Evolutionary conservation across 441 rosid genomes (phyloP).

Genomic region (Gossypium davidsonii): DNA sequence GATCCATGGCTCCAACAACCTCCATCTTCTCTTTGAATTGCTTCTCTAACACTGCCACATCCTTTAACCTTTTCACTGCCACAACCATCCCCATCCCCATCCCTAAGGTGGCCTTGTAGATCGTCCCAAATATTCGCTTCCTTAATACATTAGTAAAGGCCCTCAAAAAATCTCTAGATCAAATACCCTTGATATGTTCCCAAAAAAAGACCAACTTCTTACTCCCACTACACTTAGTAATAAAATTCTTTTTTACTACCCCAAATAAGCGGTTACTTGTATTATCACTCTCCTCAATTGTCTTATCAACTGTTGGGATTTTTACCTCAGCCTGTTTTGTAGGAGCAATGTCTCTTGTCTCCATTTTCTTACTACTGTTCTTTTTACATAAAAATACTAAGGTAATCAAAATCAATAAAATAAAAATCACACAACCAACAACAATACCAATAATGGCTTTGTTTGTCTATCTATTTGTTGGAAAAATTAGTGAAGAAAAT

Average conservation of each 20-base stretch:
- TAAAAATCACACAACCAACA: slow-evolving; percentile 33
- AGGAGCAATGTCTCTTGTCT: slow-evolving; percentile 16
- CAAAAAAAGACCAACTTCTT: slow-evolving; percentile 46
- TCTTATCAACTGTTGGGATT: slow-evolving; percentile 14
- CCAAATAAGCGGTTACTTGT: neutral
- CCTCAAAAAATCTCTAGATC: slow-evolving; percentile 52
- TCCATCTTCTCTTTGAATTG: slow-evolving; percentile 55
- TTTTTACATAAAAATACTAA: slow-evolving; percentile 41
- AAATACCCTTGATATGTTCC: slow-evolving; percentile 32
- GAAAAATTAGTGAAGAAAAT: too few species aligned
- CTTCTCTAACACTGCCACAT: slow-evolving; percentile 46
- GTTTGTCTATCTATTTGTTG: too few species aligned
- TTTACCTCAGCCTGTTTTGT: slow-evolving; percentile 17
- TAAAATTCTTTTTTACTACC: slow-evolving; percentile 13
- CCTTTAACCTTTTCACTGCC: slow-evolving; percentile 64
- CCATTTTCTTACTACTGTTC: slow-evolving; percentile 18
- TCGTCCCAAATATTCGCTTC: slow-evolving; percentile 58
- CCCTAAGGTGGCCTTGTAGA: slow-evolving; percentile 59
- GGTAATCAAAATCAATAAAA: slow-evolving; percentile 31
- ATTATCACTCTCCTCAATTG: slow-evolving; percentile 6
- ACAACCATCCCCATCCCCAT: slow-evolving; percentile 30
- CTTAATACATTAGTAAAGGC: slow-evolving; percentile 77
- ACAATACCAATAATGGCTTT: slow-evolving; percentile 54
- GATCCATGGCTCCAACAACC: slow-evolving; percentile 47
- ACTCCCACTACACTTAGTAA: slow-evolving; percentile 20